Evolutionary conservation across 2,329 filamentous ascomycete genomes (phyloP), one percentile per base, ranked within the genome.

Genomic region (Penicillium capsulatum): DNA sequence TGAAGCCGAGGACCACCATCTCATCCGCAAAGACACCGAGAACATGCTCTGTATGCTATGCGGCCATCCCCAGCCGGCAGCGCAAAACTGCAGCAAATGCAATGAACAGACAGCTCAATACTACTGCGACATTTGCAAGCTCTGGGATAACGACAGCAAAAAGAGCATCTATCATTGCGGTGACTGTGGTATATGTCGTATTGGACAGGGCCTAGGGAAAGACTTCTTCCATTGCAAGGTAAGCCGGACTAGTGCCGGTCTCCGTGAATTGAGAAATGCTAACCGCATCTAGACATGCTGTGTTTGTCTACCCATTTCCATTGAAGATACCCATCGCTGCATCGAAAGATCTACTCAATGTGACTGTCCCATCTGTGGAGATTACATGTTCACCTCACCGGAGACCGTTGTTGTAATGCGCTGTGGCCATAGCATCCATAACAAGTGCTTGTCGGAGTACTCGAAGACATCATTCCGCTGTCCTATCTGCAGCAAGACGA

Each of bases 221-320:
- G 92, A 98, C 61, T 98, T 94, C 62, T 90, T 94, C 58, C 92
- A 98, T 66, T 98, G 92, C 84, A 94, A 95, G 79, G 88, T 91
- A 70, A 63, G 68, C 3, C 15, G n/a, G 38, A n/a, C 19, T 27
- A 17, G 11, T 17, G 28, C 9, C 26, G 11, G 10, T 28, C 26
- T 28, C n/a, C 5, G 5, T 4, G 13, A n/a, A n/a, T 28, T 28
- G 4, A 7, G 26, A 28, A n/a, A 28, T 40, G 16, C 51, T 61
- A 24, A 61, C 24, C 24, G 20, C 26, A 10, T n/a, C 6, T 37
- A 89, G 83, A 90, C 81, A 54, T 98, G 92, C 67, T 87, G 87
- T 55, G 89, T 94, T 17, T 98, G 92, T 68, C 92, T 97, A 57
- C 85, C 87, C 6, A 95, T 96, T 51, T 81, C 84, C 2, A 87